Conservation (phyloP, 306 rosid genomes). For the Prunus campanulata region DNA sequence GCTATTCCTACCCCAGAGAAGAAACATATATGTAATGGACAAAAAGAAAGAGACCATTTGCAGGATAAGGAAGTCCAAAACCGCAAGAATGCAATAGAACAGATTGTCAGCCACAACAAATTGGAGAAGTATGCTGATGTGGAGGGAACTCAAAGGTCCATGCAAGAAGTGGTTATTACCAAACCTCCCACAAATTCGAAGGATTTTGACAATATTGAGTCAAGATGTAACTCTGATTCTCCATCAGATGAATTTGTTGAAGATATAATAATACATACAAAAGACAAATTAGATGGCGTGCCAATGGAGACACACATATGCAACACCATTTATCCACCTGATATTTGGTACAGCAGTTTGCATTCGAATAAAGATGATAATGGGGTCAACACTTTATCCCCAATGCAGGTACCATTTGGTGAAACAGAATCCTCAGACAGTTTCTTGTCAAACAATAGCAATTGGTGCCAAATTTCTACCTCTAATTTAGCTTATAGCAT, state of each 20-base stretch:
- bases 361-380: neutral
- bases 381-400: neutral
- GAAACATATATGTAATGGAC: slow-evolving; percentile 13
- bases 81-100: neutral
- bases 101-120: slow-evolving; percentile 16
- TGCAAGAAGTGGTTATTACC: neutral
- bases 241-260: neutral
- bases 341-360: slow-evolving; percentile 8
- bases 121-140: slow-evolving; percentile 11
- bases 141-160: slow-evolving; percentile 7
- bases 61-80: slow-evolving; percentile 5
- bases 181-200: slow-evolving; percentile 10
- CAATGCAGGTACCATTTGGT: slow-evolving; percentile 6
- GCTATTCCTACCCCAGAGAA: slow-evolving; percentile 24
- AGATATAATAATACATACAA: neutral
- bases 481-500: neutral
- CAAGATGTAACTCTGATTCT: slow-evolving; percentile 11
- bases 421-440: slow-evolving; percentile 13
- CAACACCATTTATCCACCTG: slow-evolving; percentile 16
- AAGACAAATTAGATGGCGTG: neutral
- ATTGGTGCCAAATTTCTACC: slow-evolving; percentile 2
- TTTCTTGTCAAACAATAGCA: neutral
- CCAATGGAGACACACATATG: neutral
- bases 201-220: neutral
- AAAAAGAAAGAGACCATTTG: slow-evolving; percentile 3